Conservation (phyloP, 306 rosid genomes). For the Dryas octopetala region DNA sequence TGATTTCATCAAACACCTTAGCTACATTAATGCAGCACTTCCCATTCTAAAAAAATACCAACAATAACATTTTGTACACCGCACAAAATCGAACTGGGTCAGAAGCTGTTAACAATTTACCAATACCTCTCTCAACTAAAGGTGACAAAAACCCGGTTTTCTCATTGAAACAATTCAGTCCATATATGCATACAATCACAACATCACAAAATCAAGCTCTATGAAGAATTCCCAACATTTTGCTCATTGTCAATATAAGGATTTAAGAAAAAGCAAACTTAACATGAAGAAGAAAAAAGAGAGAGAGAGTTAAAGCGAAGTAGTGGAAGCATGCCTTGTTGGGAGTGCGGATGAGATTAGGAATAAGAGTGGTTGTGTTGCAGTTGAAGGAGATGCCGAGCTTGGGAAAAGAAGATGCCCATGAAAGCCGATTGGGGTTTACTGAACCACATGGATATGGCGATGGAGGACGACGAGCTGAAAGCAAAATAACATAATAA, state of each 20-base stretch:
- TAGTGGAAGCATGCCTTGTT: constrained; percentile 27
- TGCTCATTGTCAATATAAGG: background rate
- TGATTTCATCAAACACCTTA: constrained; percentile 33
- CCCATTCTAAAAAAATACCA: background rate
- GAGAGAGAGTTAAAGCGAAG: background rate
- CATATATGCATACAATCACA: background rate
- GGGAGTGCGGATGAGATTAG: constrained; percentile 20
- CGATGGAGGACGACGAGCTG: constrained; percentile 15
- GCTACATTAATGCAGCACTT: background rate
- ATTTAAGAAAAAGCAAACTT: background rate
- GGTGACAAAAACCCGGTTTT: background rate
- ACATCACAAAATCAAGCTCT: background rate
- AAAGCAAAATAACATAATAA: background rate
- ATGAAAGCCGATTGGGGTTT: constrained; percentile 45
- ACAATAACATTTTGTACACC: background rate
- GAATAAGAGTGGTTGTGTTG: constrained; percentile 19
- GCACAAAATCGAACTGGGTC: background rate
- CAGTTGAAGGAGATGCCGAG: constrained; percentile 23
- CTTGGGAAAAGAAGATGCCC: constrained; percentile 50
- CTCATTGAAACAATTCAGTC: background rate
- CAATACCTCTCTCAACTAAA: background rate
- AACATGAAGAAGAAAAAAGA: background rate
- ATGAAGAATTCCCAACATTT: background rate
- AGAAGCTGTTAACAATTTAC: background rate
- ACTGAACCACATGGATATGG: constrained; percentile 21